phyloP scores from a whole-genome alignment of 1,284 basidiomycete species.

The Puccinia polysora region DNA sequence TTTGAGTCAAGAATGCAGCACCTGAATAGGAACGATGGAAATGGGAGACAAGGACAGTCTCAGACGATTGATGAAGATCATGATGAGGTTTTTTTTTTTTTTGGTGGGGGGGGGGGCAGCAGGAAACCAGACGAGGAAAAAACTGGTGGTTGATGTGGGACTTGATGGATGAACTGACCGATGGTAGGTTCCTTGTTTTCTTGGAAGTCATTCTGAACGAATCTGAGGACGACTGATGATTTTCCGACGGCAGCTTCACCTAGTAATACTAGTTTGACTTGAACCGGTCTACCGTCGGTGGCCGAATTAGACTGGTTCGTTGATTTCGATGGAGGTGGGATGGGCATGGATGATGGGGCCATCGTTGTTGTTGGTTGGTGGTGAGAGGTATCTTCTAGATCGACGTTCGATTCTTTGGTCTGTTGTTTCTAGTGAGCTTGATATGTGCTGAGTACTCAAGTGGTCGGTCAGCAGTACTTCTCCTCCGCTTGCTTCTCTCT shows the following conservation, averaged over 20 bases:
- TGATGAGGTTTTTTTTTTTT: background rate
- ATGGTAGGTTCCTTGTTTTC: slow-evolving; percentile 98
- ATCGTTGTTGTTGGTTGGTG: background rate
- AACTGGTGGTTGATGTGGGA: too few species aligned
- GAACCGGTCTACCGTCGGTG: slow-evolving; percentile 60
- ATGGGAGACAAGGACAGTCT: too few species aligned
- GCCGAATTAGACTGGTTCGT: slow-evolving; percentile 1
- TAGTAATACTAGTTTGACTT: slow-evolving; percentile 81
- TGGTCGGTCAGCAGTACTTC: too few species aligned
- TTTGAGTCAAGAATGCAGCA: slow-evolving; percentile 62
- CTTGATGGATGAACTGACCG: slow-evolving; percentile 59
- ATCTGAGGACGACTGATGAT: slow-evolving; percentile 96
- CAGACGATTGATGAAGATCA: too few species aligned
- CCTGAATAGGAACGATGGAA: slow-evolving; percentile 45
- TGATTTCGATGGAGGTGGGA: background rate
- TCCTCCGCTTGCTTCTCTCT: too few species aligned
- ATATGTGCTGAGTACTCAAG: too few species aligned
- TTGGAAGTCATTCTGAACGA: slow-evolving; percentile 91
- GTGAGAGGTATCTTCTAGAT: too few species aligned
- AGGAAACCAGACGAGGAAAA: slow-evolving; percentile 48
- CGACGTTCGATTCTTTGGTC: too few species aligned
- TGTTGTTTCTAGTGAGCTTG: too few species aligned
- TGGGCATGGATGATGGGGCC: background rate
- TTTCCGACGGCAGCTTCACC: slow-evolving; percentile 99
- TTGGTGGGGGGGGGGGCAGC: slow-evolving; percentile 47